Evolutionary conservation across 2,329 filamentous ascomycete species (phyloP), one percentile per base, ranked within the genome.

Genomic region (Trichoderma simmonsii): DNA sequence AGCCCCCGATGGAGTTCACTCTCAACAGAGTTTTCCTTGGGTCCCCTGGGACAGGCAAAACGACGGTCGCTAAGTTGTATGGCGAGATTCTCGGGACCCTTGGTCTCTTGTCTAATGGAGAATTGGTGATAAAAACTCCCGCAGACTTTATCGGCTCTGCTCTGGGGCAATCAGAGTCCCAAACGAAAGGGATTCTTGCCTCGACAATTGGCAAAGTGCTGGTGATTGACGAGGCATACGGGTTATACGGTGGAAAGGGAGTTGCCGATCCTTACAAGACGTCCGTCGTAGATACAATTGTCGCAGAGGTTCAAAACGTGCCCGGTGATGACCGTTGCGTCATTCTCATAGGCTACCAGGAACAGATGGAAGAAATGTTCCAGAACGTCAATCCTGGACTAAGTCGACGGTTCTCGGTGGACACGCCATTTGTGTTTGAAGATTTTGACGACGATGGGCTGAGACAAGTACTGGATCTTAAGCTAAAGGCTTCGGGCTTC

Each of bases 211-310:
- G 93, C 0, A 95, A 95, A 74, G 91, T 95, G 0, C 85, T 95
- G 0, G 88, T 95, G 15, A 94, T 95, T 3, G 93, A 95, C 73
- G 93, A 96, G 77, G 92, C 92, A 0, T 95, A 95, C 74, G 89
- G 89, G 39, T 83, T 95, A 0, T 87, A 85, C 60, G 79, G 81
- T 1, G 82, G 82, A 0, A 36, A 65, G 4, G 68, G 72, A 0
- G 4, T 68, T 0, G 73, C 72, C 0, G 82, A 83, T 15, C 78
- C 81, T 0, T 94, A 81, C 81, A 91, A 88, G 77, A 86, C 84
- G 0, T 90, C 89, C 0, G 90, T 93, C 1, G 85, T 94, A 3
- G 92, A 94, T 75, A 93, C 91, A 0, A 89, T 94, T 14, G 92
- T 94, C 0, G 90, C 91, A 0, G 90, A 93, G 74, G 87, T 94